Percentiles rank a stretch among this genome's conserved stretches.
Conservation (phyloP, 2,329 filamentous ascomycete species). For the Neofusicoccum ribis region DNA sequence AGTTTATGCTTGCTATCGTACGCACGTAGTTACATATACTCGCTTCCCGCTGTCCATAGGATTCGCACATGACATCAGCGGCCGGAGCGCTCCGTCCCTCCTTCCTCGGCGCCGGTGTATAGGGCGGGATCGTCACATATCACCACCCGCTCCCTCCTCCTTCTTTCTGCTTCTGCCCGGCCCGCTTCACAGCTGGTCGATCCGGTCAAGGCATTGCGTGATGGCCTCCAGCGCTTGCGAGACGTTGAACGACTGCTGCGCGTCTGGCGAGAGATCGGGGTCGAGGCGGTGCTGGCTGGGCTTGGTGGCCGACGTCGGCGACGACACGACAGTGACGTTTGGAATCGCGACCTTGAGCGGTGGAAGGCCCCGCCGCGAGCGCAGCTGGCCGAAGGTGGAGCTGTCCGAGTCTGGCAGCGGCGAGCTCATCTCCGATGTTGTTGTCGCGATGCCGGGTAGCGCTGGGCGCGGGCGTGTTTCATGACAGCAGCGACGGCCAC, state of each 20-base stretch:
- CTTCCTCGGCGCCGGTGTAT: background rate
- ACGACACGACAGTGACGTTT: background rate
- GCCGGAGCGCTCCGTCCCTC: background rate
- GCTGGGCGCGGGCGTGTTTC: background rate
- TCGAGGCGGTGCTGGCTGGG: background rate
- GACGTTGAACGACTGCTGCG: conserved; percentile 7
- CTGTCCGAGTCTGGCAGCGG: background rate
- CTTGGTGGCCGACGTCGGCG: background rate
- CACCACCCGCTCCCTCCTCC: background rate
- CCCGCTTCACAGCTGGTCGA: background rate
- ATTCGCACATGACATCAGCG: background rate
- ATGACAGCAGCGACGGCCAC: background rate
- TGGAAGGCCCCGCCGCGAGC: conserved; percentile 1
- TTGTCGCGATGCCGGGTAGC: background rate
- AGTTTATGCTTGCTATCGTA: too few relatives aligned
- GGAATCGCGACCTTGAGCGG: conserved; percentile 7
- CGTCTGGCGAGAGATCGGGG: background rate
- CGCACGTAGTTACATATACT: background rate
- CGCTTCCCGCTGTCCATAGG: conserved; percentile 1
- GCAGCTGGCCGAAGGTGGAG: background rate
- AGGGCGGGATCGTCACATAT: background rate
- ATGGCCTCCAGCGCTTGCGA: conserved; percentile 11
- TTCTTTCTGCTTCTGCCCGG: background rate
- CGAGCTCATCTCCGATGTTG: background rate
- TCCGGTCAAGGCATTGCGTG: conserved; percentile 9